A percentile compares a stretch with the other conserved stretches of the same genome.
Conservation (phyloP, 768 basidiomycete species). For the Mrakia frigida region DNA sequence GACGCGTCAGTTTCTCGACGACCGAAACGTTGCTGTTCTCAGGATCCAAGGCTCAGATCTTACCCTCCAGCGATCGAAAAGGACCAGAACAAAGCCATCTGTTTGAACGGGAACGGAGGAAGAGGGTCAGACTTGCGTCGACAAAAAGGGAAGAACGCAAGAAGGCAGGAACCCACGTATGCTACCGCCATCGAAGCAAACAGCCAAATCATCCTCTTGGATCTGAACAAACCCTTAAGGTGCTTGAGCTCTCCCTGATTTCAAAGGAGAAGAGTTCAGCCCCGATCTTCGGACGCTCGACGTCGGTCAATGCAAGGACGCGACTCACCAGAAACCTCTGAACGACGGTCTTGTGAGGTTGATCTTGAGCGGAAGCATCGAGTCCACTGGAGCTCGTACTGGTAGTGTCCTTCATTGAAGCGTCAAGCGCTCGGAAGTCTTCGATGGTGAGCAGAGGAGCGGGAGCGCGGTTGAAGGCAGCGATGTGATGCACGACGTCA, state of each 20-base stretch:
- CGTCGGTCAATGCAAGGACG: neutral
- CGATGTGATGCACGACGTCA: constrained; percentile 46
- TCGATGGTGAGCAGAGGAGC: constrained; percentile 42
- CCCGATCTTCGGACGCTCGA: too few species aligned
- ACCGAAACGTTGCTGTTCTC: too few species aligned
- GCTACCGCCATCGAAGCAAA: constrained; percentile 40
- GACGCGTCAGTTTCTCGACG: too few species aligned
- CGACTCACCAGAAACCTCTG: neutral
- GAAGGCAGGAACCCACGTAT: constrained; percentile 38
- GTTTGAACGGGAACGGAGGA: neutral
- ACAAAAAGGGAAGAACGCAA: neutral
- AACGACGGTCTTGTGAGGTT: neutral
- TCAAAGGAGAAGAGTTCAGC: too few species aligned
- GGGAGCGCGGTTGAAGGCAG: constrained; percentile 44
- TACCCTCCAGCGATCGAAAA: constrained; percentile 43
- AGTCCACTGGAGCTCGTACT: too few species aligned
- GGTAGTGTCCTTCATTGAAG: constrained; percentile 6
- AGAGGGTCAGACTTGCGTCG: neutral
- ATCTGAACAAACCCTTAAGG: constrained; percentile 44
- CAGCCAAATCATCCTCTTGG: constrained; percentile 40
- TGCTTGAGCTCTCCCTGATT: constrained; percentile 36
- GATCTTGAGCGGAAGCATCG: too few species aligned
- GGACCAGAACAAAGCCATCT: constrained; percentile 37
- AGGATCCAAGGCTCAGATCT: too few species aligned
- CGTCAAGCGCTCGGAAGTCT: constrained; percentile 44